Percentiles rank a stretch among this genome's conserved stretches.
Evolutionary conservation across 2,329 filamentous ascomycete species (phyloP).

Genomic region (Sclerotinia minor): DNA sequence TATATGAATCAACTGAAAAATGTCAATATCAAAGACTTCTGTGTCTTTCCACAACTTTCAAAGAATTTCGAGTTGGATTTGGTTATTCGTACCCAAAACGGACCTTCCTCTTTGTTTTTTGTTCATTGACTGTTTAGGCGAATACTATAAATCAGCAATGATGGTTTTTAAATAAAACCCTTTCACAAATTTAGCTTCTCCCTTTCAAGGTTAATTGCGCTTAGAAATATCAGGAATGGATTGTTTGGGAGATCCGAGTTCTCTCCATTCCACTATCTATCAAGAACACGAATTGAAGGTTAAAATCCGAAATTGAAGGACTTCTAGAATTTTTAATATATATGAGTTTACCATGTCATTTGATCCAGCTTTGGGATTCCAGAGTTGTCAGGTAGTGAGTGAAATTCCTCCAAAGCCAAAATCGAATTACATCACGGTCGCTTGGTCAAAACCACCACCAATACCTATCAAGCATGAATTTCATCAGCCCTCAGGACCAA

Average conservation of each 20-base stretch:
- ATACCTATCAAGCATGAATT: neutral
- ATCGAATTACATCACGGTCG: neutral
- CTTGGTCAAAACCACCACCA: neutral
- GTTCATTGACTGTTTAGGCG: too few relatives aligned
- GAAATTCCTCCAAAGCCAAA: neutral
- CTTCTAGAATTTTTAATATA: neutral
- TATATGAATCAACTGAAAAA: neutral
- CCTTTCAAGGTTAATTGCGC: neutral
- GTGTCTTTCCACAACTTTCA: neutral
- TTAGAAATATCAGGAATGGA: neutral
- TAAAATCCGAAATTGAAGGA: neutral
- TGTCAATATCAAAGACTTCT: neutral
- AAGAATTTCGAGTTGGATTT: neutral
- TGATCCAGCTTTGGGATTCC: accelerated
- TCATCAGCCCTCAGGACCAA: neutral
- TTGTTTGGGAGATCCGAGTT: neutral
- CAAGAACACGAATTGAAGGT: neutral
- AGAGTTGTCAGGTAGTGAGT: neutral
- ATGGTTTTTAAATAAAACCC: too few relatives aligned
- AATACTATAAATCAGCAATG: neutral
- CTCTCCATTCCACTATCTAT: neutral
- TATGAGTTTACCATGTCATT: neutral
- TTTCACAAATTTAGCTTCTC: too few relatives aligned
- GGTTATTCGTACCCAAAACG: neutral
- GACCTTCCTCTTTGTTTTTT: neutral